phyloP scores from a whole-genome alignment of 495 filamentous ascomycete species.

The Penicillium daleae region DNA sequence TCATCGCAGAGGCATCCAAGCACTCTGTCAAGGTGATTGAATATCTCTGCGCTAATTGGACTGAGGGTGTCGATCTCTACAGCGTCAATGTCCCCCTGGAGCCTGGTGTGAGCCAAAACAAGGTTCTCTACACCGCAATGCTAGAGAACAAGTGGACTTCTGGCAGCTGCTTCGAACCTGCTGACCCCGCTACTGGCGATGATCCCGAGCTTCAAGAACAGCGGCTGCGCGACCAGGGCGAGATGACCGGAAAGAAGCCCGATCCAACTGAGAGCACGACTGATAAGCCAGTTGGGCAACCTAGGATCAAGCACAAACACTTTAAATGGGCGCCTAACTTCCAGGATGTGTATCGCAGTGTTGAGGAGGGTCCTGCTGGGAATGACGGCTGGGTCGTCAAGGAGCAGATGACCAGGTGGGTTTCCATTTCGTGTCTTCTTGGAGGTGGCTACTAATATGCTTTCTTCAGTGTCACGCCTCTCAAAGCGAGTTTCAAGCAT shows the following conservation, averaged over 20 bases:
- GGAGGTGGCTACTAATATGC: neutral
- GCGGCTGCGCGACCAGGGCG: constrained; percentile 60
- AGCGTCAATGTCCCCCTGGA: constrained; percentile 84
- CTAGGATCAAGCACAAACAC: constrained; percentile 71
- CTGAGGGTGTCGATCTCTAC: constrained; percentile 75
- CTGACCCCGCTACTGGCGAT: constrained; percentile 46
- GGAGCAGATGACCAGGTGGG: constrained; percentile 84
- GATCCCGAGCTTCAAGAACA: constrained; percentile 60
- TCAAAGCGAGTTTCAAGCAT: constrained; percentile 93
- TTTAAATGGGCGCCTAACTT: constrained; percentile 95
- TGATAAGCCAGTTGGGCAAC: constrained; percentile 13
- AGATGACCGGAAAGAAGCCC: constrained; percentile 45
- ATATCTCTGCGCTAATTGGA: constrained; percentile 76
- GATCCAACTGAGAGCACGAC: constrained; percentile 8
- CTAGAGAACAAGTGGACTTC: constrained; percentile 84
- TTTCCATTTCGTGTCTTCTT: constrained; percentile 11
- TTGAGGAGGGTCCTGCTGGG: constrained; percentile 76
- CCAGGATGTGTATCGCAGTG: constrained; percentile 79
- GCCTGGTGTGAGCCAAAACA: constrained; percentile 64
- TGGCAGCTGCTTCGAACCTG: constrained; percentile 82
- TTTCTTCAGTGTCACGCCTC: constrained; percentile 75
- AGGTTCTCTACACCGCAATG: constrained; percentile 78
- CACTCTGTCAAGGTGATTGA: constrained; percentile 77
- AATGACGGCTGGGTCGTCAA: constrained; percentile 96
- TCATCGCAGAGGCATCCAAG: constrained; percentile 74